Conservation (phyloP, 2,329 filamentous ascomycete species). For the Podosphaera aphanis region DNA sequence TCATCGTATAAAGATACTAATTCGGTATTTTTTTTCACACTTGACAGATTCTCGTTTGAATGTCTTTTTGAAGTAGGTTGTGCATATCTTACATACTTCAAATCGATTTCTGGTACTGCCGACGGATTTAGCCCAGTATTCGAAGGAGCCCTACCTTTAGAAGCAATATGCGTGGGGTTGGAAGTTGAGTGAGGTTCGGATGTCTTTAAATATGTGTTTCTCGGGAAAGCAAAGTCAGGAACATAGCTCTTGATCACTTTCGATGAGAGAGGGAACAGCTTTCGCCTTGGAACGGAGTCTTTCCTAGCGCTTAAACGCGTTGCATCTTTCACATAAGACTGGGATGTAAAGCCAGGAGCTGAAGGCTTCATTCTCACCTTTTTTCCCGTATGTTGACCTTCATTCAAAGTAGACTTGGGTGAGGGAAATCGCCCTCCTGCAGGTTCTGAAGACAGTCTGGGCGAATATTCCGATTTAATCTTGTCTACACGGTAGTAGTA, state of each 20-base stretch:
- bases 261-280: too few relatives aligned
- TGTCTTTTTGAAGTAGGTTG: not conserved
- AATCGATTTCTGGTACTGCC: not conserved
- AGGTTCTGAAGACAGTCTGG: not conserved
- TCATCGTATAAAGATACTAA: slow-evolving; percentile 20
- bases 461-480: too few relatives aligned
- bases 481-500: not conserved
- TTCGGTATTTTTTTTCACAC: not conserved
- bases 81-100: not conserved
- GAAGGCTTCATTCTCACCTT: not conserved
- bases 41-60: not conserved
- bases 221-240: not conserved
- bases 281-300: too few relatives aligned
- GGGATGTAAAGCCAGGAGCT: too few relatives aligned
- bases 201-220: too few relatives aligned
- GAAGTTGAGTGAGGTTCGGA: not conserved
- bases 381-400: not conserved
- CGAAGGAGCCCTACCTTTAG: not conserved
- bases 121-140: not conserved
- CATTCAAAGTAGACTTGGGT: not conserved
- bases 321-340: too few relatives aligned
- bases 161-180: not conserved
- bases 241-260: not conserved
- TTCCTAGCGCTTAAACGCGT: too few relatives aligned
- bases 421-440: not conserved